Evolutionary conservation across 2,329 filamentous ascomycete genomes (phyloP).

Genomic region (Lecanosticta acicola): DNA sequence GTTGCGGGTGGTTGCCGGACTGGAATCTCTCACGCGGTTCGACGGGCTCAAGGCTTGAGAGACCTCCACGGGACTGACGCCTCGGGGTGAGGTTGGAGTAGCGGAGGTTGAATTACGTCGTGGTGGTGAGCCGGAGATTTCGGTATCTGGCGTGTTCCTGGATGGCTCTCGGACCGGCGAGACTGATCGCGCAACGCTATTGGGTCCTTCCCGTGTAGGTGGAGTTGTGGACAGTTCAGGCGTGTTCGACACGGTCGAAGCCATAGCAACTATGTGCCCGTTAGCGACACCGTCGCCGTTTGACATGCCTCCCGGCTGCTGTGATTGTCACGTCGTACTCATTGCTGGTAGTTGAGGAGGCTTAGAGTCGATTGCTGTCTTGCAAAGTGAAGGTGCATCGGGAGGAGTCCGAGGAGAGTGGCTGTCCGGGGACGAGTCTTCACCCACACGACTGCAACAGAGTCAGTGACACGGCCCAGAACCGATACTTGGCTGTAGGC

Average conservation of each 20-base stretch:
- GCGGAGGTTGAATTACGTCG: constrained; percentile 3
- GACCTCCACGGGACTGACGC: constrained; percentile 10
- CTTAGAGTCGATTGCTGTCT: constrained; percentile 8
- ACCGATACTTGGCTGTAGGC: constrained; percentile 1
- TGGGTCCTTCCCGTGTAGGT: constrained; percentile 14
- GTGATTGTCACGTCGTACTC: constrained; percentile 23
- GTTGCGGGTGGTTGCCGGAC: constrained; percentile 1
- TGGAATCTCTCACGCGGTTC: constrained; percentile 7
- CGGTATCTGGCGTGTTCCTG: constrained; percentile 9
- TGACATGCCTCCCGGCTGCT: constrained; percentile 24
- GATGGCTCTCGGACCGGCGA: constrained; percentile 10
- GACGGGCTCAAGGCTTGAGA: constrained; percentile 7
- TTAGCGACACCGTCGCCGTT: constrained; percentile 13
- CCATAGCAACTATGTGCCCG: background rate
- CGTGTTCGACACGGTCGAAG: constrained; percentile 8
- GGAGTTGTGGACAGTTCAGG: constrained; percentile 21
- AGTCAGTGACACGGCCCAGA: background rate
- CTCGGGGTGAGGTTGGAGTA: constrained; percentile 1
- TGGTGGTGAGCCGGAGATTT: constrained; percentile 9
- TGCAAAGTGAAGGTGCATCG: constrained; percentile 12
- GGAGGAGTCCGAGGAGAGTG: background rate
- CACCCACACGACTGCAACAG: background rate
- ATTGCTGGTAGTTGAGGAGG: constrained; percentile 12
- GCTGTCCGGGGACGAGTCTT: background rate
- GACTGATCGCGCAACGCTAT: constrained; percentile 5